These are phyloP conservation scores for Hemerocallis citrina DNA, from an alignment of 106 monocot genomes.

Conservation along the genomic window DNA sequence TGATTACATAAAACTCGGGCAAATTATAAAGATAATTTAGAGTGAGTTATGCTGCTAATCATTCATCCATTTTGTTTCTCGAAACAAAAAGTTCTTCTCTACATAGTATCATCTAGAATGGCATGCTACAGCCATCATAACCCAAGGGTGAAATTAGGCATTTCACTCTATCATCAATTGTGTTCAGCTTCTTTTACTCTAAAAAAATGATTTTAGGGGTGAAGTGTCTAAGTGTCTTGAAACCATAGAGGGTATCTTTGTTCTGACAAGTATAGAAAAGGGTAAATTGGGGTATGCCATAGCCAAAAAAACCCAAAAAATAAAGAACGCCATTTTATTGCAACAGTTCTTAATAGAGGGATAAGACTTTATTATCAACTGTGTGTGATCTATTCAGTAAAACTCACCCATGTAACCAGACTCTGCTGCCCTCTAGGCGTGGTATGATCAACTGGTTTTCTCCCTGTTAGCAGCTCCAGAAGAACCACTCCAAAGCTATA, in stretches of 20 bases:
- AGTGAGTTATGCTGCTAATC: neutral
- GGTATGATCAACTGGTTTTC: conserved; percentile 91
- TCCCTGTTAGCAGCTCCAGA: conserved; percentile 84
- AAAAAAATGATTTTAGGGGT: neutral
- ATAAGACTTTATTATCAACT: neutral
- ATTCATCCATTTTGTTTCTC: neutral
- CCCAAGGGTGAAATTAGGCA: too few relatives aligned
- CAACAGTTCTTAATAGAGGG: neutral
- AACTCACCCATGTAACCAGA: conserved; percentile 87
- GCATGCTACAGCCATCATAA: too few relatives aligned
- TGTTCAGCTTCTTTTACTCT: neutral
- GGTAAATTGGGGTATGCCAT: neutral
- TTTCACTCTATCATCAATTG: too few relatives aligned
- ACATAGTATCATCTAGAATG: neutral
- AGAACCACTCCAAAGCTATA: conserved; percentile 95
- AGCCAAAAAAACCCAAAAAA: neutral
- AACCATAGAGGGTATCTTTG: neutral
- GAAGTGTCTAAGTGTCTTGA: too few relatives aligned
- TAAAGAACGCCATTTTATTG: neutral
- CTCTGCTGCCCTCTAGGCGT: conserved; percentile 95
- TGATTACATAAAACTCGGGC: neutral
- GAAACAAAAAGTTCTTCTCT: neutral
- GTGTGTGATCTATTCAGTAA: neutral
- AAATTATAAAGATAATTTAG: too few relatives aligned
- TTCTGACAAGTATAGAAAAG: neutral